A percentile compares a stretch with the other conserved stretches of the same genome.
phyloP scores from a whole-genome alignment of 2,329 filamentous ascomycete species.

The Colletotrichum brevisporum region DNA sequence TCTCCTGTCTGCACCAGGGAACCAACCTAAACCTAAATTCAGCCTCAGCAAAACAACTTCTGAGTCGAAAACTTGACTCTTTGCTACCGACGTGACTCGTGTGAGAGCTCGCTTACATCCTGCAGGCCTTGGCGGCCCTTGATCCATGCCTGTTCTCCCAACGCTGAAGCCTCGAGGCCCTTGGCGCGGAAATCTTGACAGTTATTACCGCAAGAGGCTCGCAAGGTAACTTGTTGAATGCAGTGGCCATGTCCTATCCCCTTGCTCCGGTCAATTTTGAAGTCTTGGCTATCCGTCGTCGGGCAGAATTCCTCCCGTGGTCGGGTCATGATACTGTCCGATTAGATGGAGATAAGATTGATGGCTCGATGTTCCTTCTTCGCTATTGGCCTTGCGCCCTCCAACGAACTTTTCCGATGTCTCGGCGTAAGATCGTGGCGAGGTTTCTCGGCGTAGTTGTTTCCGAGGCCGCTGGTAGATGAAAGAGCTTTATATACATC shows the following conservation, averaged over 20 bases:
- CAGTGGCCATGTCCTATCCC: not conserved
- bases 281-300: not conserved
- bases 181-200: not conserved
- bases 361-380: not conserved
- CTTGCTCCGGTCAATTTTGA: not conserved
- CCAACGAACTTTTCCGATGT: not conserved
- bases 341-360: not conserved
- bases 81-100: not conserved
- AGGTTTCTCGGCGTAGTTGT: not conserved
- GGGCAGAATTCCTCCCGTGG: not conserved
- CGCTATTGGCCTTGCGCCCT: not conserved
- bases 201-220: not conserved
- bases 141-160: not conserved
- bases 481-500: not conserved
- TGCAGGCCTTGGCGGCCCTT: conserved; percentile 5
- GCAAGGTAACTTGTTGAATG: not conserved
- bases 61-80: not conserved
- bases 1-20: too few species aligned
- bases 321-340: conserved; percentile 8
- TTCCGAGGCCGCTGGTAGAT: not conserved
- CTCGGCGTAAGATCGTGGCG: conserved; percentile 4
- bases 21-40: not conserved
- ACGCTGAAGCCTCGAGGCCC: not conserved
- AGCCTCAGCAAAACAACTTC: not conserved
- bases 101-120: not conserved